These are phyloP conservation scores for Schizophyllum commune DNA, from an alignment of 1,284 basidiomycete species.

Conservation along the genomic window DNA sequence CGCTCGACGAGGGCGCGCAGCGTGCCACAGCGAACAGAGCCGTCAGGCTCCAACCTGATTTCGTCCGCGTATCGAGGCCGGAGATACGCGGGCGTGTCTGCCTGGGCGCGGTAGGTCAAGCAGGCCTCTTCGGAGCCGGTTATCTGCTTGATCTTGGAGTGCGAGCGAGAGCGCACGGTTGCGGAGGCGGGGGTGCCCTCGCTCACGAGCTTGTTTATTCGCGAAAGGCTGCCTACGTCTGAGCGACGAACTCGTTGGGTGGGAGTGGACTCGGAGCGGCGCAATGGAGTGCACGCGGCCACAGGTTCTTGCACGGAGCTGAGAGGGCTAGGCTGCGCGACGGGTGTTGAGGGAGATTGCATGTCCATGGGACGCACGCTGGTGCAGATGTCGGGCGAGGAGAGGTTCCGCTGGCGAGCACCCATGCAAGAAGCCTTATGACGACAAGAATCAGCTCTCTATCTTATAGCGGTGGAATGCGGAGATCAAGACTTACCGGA, in stretches of 20 bases:
- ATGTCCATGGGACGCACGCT: not conserved
- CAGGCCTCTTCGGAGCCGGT: conserved; percentile 37
- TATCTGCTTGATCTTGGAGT: conserved; percentile 30
- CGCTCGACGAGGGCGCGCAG: conserved; percentile 64
- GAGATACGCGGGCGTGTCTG: conserved; percentile 54
- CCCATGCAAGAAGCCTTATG: not conserved
- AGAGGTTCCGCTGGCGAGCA: not conserved
- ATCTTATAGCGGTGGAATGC: not conserved
- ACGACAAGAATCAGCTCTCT: not conserved
- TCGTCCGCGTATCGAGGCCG: conserved; percentile 53
- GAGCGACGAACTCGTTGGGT: not conserved
- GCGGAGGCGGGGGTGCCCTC: not conserved
- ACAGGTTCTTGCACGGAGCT: not conserved
- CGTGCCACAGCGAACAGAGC: conserved; percentile 57
- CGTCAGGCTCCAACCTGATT: conserved; percentile 49
- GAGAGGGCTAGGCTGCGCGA: not conserved
- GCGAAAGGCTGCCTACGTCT: not conserved
- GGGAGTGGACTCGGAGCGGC: not conserved
- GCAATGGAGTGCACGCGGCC: not conserved
- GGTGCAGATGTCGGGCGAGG: not conserved
- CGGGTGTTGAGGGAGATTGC: not conserved
- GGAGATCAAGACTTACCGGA: conserved; percentile 3
- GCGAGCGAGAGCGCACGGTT: not conserved
- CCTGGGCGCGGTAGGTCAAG: conserved; percentile 29
- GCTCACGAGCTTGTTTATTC: not conserved